Percentiles rank a stretch among this genome's conserved stretches.
These are phyloP conservation scores for Jimgerdemannia lactiflua DNA, from an alignment of 192 early-diverging fungal species.

Conservation along the genomic window DNA sequence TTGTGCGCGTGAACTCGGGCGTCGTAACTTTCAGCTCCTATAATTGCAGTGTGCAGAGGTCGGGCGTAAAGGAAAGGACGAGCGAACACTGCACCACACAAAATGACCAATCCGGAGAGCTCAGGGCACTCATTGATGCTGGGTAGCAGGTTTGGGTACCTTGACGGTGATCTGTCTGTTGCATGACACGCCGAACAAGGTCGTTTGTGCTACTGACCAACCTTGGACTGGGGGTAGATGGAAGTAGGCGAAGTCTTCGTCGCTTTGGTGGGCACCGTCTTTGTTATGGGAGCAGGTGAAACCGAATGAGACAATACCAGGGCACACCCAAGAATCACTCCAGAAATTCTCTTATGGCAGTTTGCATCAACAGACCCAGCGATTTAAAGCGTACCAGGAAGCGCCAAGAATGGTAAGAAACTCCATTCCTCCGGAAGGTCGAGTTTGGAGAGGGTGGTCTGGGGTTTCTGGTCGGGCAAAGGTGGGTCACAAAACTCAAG, in stretches of 20 bases:
- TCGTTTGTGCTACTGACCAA: conserved; percentile 57
- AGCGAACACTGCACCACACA: conserved; percentile 51
- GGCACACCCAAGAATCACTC: not conserved
- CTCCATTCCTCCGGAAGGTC: conserved; percentile 80
- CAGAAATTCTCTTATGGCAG: not conserved
- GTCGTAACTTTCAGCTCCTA: too few relatives aligned
- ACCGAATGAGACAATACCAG: conserved; percentile 2
- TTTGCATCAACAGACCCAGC: not conserved
- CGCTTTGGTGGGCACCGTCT: conserved; percentile 76
- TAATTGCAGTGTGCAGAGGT: too few relatives aligned
- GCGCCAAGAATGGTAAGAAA: conserved; percentile 74
- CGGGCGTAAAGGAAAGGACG: conserved; percentile 23
- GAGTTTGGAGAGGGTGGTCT: conserved; percentile 29
- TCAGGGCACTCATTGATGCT: not conserved
- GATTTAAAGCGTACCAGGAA: conserved; percentile 52
- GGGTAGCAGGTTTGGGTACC: conserved; percentile 22
- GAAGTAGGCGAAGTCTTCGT: conserved; percentile 83
- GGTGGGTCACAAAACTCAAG: conserved; percentile 48
- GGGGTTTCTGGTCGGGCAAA: conserved; percentile 33
- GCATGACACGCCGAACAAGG: conserved; percentile 81
- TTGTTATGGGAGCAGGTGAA: not conserved
- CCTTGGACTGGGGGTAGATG: conserved; percentile 71
- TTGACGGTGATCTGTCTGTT: conserved; percentile 74
- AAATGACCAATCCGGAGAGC: not conserved
- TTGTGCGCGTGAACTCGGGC: conserved; percentile 72